Evolutionary conservation across 768 basidiomycete species (phyloP).

Genomic region (Boletus speciosus): DNA sequence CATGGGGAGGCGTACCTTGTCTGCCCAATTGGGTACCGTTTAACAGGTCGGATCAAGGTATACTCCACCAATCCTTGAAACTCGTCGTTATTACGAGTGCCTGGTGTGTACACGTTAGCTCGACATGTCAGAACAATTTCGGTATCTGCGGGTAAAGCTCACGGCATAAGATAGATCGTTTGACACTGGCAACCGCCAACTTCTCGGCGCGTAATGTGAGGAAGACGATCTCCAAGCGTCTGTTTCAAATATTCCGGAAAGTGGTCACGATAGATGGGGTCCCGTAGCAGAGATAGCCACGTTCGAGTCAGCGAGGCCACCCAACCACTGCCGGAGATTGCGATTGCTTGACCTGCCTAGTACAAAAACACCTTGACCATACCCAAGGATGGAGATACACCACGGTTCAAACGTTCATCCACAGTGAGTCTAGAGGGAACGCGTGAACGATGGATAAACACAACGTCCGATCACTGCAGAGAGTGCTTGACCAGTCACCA

Average conservation of each 20-base stretch:
- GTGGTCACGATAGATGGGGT: slow-evolving; percentile 68
- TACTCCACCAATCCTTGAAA: slow-evolving; percentile 60
- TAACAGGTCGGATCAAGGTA: slow-evolving; percentile 51
- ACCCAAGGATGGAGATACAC: slow-evolving; percentile 68
- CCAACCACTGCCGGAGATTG: slow-evolving; percentile 47
- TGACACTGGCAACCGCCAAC: slow-evolving; percentile 49
- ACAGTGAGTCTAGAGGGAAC: slow-evolving; percentile 54
- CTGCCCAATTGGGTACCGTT: slow-evolving; percentile 63
- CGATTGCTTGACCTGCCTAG: slow-evolving; percentile 66
- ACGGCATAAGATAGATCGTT: slow-evolving; percentile 61
- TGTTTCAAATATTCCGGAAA: slow-evolving; percentile 60
- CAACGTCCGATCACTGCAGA: not conserved
- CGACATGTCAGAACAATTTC: not conserved
- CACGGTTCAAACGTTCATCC: slow-evolving; percentile 67
- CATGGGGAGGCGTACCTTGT: slow-evolving; percentile 41
- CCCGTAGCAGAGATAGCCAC: slow-evolving; percentile 31
- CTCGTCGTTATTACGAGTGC: slow-evolving; percentile 58
- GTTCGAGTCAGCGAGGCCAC: not conserved
- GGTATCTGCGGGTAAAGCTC: slow-evolving; percentile 16
- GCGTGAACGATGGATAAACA: slow-evolving; percentile 22
- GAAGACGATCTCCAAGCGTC: slow-evolving; percentile 56
- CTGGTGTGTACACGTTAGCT: slow-evolving; percentile 26
- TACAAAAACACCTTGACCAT: slow-evolving; percentile 67
- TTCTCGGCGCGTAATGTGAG: slow-evolving; percentile 57
- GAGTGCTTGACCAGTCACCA: slow-evolving; percentile 70